Evolutionary conservation across 1,284 basidiomycete species (phyloP), one percentile per base, ranked within the genome.

Genomic region (Ceratorhiza oryzae-sativae): DNA sequence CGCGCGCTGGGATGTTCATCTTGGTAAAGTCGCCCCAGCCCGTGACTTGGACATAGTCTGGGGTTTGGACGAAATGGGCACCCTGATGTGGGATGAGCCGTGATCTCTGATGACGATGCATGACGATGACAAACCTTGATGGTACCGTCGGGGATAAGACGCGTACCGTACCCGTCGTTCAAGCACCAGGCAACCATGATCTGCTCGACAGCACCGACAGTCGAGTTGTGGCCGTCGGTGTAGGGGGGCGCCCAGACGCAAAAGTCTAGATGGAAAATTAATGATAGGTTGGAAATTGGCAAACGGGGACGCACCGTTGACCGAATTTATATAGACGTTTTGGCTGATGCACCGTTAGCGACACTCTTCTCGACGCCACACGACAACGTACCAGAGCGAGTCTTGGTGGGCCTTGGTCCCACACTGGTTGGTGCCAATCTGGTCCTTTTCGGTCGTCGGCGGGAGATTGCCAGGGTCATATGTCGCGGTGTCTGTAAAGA

Each of bases 1-100:
- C 77, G 41, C 73, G 72, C 32, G 72, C 73, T 10, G 73, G 72
- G 63, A 78, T 77, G 73, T 78, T 77, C 72, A 80, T 74, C 72
- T 77, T 77, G 46, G 81, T 82, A 46, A 80, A 78, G 76, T 82
- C 81, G 75, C 79, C 74, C 30, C 39, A 65, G 30, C 75, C 75
- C 0, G 76, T 77, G 72, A 86, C 78, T 79, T 75, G 73, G 27
- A 77, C 74, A 53, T 77, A 79, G 56, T 76, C 73, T 12, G 77
- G 77, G 3, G 78, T 77, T 45, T 76, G 71, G 46, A 77, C 71
- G 72, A 77, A 79, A 56, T 78, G 78, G 12, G 76, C 76, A 30
- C 77, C 77, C 63, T 65, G 42, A 1, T 3, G n/a, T 30, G 20
- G 8, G 27, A 36, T 62, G 10, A 62, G 60, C 1, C 3, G 18